Evolutionary conservation across 1,139 yeast genomes (phyloP).

Genomic region (Sugiyamaella sp.): DNA sequence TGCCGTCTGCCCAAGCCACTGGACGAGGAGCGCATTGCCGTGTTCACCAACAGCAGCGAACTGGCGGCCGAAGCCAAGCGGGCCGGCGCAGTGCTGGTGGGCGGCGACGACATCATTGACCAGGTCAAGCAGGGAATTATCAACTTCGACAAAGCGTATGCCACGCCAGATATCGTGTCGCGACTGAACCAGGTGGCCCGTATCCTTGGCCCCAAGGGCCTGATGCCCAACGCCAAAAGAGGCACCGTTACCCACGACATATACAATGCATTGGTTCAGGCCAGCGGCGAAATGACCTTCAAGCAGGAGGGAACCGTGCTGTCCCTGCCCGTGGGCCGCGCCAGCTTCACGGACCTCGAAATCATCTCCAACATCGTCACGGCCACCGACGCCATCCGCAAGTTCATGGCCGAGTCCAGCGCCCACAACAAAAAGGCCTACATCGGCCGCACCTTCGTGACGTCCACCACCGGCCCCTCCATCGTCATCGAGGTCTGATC

Average conservation of each 20-base stretch:
- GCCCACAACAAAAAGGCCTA: conserved; percentile 59
- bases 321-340: conserved; percentile 74
- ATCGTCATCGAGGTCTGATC: conserved; percentile 62
- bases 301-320: conserved; percentile 62
- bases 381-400: conserved; percentile 65
- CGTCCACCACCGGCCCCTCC: conserved; percentile 81
- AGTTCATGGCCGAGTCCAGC: conserved; percentile 50
- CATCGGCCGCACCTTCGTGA: conserved; percentile 68
- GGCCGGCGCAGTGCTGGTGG: conserved; percentile 64
- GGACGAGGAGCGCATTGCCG: conserved; percentile 62
- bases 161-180: conserved; percentile 77
- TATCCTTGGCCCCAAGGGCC: conserved; percentile 82
- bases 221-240: conserved; percentile 84
- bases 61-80: conserved; percentile 56
- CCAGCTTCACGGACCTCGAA: conserved; percentile 77
- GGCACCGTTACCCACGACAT: conserved; percentile 84
- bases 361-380: conserved; percentile 71
- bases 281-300: conserved; percentile 70
- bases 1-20: conserved; percentile 77
- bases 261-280: conserved; percentile 53
- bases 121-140: conserved; percentile 61
- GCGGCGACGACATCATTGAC: conserved; percentile 73
- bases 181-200: conserved; percentile 70
- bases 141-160: conserved; percentile 76
- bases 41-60: conserved; percentile 63